phyloP scores from a whole-genome alignment of 2,329 filamentous ascomycete species.

The Hymenoscyphus repandus region DNA sequence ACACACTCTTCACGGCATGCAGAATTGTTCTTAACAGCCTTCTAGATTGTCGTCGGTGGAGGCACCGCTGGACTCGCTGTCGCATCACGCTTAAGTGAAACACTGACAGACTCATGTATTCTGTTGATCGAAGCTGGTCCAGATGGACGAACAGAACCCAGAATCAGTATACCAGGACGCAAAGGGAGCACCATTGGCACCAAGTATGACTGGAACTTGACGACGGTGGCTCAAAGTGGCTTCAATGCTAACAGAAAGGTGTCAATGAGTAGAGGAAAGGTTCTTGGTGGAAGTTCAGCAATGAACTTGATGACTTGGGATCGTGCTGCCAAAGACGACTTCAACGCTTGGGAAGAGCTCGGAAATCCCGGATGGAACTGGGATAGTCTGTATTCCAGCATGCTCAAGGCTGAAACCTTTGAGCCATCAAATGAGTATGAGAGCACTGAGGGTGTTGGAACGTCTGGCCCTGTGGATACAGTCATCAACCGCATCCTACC shows the following conservation, averaged over 20 bases:
- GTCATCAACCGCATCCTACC: constrained; percentile 40
- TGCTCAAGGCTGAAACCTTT: constrained; percentile 18
- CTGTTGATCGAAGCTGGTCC: constrained; percentile 27
- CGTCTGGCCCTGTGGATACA: constrained; percentile 33
- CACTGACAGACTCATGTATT: constrained; percentile 32
- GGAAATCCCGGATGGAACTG: constrained; percentile 41
- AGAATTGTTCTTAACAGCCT: not conserved
- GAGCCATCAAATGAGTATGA: constrained; percentile 11
- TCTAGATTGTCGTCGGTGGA: constrained; percentile 37
- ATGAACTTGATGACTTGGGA: constrained; percentile 29
- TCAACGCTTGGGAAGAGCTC: constrained; percentile 37
- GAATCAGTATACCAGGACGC: constrained; percentile 35
- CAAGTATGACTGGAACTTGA: constrained; percentile 38
- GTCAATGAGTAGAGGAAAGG: constrained; percentile 12
- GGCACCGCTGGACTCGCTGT: constrained; percentile 41
- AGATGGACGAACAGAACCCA: constrained; percentile 30
- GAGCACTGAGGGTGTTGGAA: constrained; percentile 31
- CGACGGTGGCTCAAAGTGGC: constrained; percentile 32
- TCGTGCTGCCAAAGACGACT: constrained; percentile 20
- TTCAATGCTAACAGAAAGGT: constrained; percentile 19
- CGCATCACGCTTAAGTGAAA: constrained; percentile 36
- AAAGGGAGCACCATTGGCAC: constrained; percentile 31
- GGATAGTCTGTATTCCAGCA: constrained; percentile 30
- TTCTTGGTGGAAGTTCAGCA: constrained; percentile 34
- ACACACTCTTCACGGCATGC: no score